Evolutionary conservation across 352 stramenopile species (phyloP).

Genomic region (Globisporangium canariense): DNA sequence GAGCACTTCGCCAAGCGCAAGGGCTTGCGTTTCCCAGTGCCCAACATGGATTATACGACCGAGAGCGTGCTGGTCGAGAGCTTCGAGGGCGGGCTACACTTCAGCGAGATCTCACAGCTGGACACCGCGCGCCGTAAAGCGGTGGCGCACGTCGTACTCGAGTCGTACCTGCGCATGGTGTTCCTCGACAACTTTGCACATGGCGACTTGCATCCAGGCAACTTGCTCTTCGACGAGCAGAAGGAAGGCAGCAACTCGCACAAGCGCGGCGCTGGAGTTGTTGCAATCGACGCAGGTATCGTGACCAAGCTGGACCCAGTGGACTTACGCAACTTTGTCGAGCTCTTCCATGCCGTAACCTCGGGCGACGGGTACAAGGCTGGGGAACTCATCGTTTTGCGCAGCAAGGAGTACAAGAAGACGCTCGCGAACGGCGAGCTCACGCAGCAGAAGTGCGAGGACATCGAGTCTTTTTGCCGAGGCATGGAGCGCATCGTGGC

Average conservation of each 20-base stretch:
- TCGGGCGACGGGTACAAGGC: slow-evolving; percentile 80
- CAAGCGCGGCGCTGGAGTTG: slow-evolving; percentile 30
- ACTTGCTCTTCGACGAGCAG: slow-evolving; percentile 75
- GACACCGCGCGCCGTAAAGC: slow-evolving; percentile 50
- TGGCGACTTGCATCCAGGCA: slow-evolving; percentile 91
- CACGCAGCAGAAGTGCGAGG: slow-evolving; percentile 53
- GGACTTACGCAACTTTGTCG: slow-evolving; percentile 82
- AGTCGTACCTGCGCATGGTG: slow-evolving; percentile 92
- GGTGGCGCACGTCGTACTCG: slow-evolving; percentile 75
- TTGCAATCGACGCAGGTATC: slow-evolving; percentile 84
- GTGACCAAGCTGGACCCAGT: slow-evolving; percentile 73
- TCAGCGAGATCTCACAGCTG: slow-evolving; percentile 59
- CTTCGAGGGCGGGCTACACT: slow-evolving; percentile 79
- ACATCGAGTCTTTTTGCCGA: slow-evolving; percentile 67
- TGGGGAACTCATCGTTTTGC: slow-evolving; percentile 68
- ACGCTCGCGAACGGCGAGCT: slow-evolving; percentile 25
- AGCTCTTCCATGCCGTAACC: slow-evolving; percentile 82
- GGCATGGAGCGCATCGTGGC: slow-evolving; percentile 75
- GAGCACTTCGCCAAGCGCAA: slow-evolving; percentile 69
- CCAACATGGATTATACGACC: slow-evolving; percentile 66
- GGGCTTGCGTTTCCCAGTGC: slow-evolving; percentile 66
- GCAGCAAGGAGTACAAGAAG: slow-evolving; percentile 42
- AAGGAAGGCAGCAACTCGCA: background rate
- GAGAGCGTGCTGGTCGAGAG: slow-evolving; percentile 91
- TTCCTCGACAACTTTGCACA: slow-evolving; percentile 96